Evolutionary conservation across 306 rosid genomes (phyloP).

Genomic region (Corylus avellana): DNA sequence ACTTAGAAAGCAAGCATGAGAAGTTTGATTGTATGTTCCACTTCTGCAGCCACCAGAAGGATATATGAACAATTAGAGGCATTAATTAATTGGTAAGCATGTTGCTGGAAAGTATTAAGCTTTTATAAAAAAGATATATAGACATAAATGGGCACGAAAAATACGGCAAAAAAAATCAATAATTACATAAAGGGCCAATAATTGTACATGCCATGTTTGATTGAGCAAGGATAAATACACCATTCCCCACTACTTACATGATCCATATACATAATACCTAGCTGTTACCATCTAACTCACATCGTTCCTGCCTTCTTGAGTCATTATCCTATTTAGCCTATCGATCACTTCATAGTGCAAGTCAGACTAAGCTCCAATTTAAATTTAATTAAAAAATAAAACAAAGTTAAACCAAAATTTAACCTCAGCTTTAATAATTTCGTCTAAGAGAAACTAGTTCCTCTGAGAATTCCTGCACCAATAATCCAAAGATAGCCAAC

Average conservation of each 20-base stretch:
- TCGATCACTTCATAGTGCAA: constrained; percentile 29
- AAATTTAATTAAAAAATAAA: constrained; percentile 35
- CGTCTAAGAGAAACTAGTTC: constrained; percentile 51
- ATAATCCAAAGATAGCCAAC: constrained; percentile 51
- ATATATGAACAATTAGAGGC: not conserved
- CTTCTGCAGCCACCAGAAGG: not conserved
- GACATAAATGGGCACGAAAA: not conserved
- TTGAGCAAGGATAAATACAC: constrained; percentile 41
- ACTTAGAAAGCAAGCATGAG: not conserved
- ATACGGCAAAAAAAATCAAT: not conserved
- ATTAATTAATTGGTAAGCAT: not conserved
- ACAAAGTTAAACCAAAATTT: constrained; percentile 32
- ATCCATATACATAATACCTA: constrained; percentile 45
- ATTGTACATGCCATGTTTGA: constrained; percentile 40
- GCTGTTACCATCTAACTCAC: constrained; percentile 26
- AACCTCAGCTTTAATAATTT: constrained; percentile 13
- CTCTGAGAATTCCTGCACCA: constrained; percentile 67
- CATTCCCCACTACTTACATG: constrained; percentile 37
- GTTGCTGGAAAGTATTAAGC: not conserved
- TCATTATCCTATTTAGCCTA: constrained; percentile 45
- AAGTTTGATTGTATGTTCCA: not conserved
- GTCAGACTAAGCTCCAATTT: constrained; percentile 48
- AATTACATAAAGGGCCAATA: constrained; percentile 19
- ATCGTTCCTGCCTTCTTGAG: constrained; percentile 19
- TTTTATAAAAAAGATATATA: not conserved